Conservation (phyloP, 352 stramenopile genomes). For the Pythium sukuiense region DNA sequence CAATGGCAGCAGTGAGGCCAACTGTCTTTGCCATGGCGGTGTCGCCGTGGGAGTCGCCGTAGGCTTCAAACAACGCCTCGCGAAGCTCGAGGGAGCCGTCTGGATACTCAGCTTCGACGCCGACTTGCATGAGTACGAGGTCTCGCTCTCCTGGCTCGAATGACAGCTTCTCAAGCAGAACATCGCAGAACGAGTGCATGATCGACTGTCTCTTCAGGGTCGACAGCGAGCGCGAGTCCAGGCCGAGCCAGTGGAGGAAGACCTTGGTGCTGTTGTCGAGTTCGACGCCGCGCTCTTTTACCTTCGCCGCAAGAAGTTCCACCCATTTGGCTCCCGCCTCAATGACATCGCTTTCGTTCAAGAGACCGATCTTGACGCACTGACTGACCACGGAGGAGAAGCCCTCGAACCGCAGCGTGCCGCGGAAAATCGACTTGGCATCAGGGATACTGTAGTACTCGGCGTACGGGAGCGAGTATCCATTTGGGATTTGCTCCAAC, state of each 20-base stretch:
- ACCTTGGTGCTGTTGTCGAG: constrained; percentile 27
- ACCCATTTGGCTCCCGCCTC: constrained; percentile 35
- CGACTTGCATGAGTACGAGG: constrained; percentile 71
- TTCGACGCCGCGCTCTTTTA: constrained; percentile 24
- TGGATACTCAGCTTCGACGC: constrained; percentile 34
- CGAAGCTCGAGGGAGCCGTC: constrained; percentile 50
- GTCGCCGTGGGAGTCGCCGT: constrained; percentile 43
- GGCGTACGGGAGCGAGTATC: constrained; percentile 78
- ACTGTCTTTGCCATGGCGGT: constrained; percentile 88
- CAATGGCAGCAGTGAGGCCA: constrained; percentile 77
- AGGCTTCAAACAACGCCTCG: constrained; percentile 58
- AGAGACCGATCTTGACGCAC: constrained; percentile 68
- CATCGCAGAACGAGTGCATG: constrained; percentile 42
- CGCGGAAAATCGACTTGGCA: constrained; percentile 68
- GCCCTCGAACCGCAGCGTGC: constrained; percentile 82
- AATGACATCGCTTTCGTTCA: constrained; percentile 40
- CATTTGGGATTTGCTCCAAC: constrained; percentile 87
- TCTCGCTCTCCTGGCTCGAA: constrained; percentile 71
- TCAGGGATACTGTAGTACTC: constrained; percentile 81
- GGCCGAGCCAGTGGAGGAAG: constrained; percentile 42
- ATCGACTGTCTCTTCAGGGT: constrained; percentile 29
- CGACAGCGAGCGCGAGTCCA: constrained; percentile 21
- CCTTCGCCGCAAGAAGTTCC: constrained; percentile 40
- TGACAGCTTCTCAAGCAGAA: constrained; percentile 59
- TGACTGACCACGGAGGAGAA: constrained; percentile 71